phyloP scores from a whole-genome alignment of 2,329 filamentous ascomycete genomes.

The Tolypocladium guangdongense region DNA sequence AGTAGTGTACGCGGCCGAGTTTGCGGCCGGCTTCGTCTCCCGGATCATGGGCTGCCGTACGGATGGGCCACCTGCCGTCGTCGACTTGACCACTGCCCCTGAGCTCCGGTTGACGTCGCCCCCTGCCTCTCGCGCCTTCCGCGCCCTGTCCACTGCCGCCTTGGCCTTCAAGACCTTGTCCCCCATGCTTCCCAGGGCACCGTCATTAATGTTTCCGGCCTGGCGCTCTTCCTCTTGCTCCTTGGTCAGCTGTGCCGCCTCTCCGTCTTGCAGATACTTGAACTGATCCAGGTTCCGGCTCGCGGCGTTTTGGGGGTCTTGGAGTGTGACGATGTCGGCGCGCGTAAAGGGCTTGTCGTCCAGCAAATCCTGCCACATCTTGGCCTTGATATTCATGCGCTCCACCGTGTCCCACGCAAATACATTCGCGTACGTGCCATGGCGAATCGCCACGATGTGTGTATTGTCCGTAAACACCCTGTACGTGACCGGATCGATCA shows the following conservation, averaged over 20 bases:
- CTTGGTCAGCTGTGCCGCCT: constrained; percentile 53
- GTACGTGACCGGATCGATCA: constrained; percentile 92
- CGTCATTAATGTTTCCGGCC: constrained; percentile 62
- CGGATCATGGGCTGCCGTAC: constrained; percentile 29
- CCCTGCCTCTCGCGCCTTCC: constrained; percentile 57
- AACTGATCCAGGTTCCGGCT: constrained; percentile 76
- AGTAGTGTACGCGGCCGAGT: constrained; percentile 83
- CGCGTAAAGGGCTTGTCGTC: constrained; percentile 78
- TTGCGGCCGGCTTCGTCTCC: constrained; percentile 58
- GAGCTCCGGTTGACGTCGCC: constrained; percentile 44
- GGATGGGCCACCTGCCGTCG: constrained; percentile 7
- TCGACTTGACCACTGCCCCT: constrained; percentile 29
- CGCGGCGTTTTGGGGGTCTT: constrained; percentile 86
- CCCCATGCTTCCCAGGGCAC: constrained; percentile 65
- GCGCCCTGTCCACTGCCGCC: constrained; percentile 83
- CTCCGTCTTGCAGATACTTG: constrained; percentile 79
- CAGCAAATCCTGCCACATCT: constrained; percentile 88
- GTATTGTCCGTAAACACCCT: constrained; percentile 98
- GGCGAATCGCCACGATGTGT: constrained; percentile 79
- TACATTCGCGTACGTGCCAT: constrained; percentile 79
- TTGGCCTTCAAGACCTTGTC: constrained; percentile 85
- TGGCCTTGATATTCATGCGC: constrained; percentile 89
- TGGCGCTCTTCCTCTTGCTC: constrained; percentile 59
- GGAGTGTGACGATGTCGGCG: constrained; percentile 89
- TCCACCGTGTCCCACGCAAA: constrained; percentile 96